phyloP scores from a whole-genome alignment of 208 protist species.

The Leishmania braziliensis region DNA sequence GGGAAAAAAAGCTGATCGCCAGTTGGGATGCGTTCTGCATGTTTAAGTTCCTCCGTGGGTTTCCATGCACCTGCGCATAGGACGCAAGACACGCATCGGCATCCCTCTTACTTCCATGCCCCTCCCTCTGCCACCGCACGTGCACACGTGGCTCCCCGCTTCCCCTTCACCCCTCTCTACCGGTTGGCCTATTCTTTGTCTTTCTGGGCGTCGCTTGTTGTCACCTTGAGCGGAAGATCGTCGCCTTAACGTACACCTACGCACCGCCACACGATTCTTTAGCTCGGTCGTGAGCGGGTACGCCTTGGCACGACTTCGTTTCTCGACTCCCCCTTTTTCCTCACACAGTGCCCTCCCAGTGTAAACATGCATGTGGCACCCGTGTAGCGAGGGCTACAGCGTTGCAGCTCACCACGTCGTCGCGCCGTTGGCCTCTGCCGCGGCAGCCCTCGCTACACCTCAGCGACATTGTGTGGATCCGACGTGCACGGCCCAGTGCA shows the following conservation, averaged over 20 bases:
- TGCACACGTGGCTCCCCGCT: background rate
- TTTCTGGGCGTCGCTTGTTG: background rate
- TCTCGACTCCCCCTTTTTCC: background rate
- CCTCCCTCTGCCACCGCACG: background rate
- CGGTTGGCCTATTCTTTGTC: background rate
- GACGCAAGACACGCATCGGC: background rate
- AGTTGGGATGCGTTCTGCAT: background rate
- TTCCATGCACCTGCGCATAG: background rate
- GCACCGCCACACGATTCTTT: background rate
- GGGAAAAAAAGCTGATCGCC: background rate
- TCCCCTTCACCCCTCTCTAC: background rate
- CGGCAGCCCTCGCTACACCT: background rate
- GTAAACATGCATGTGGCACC: slow-evolving; percentile 2
- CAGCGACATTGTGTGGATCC: background rate
- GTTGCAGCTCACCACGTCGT: background rate
- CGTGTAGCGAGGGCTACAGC: background rate
- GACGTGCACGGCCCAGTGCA: background rate
- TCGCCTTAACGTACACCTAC: background rate
- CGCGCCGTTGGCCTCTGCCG: background rate
- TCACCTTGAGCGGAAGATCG: background rate
- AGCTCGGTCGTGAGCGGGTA: background rate
- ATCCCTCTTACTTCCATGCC: background rate
- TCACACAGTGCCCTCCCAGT: background rate
- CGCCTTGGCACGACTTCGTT: background rate
- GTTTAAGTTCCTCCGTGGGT: background rate